Evolutionary conservation across 2,329 filamentous ascomycete genomes (phyloP).

Genomic region (Penicillium crustosum): DNA sequence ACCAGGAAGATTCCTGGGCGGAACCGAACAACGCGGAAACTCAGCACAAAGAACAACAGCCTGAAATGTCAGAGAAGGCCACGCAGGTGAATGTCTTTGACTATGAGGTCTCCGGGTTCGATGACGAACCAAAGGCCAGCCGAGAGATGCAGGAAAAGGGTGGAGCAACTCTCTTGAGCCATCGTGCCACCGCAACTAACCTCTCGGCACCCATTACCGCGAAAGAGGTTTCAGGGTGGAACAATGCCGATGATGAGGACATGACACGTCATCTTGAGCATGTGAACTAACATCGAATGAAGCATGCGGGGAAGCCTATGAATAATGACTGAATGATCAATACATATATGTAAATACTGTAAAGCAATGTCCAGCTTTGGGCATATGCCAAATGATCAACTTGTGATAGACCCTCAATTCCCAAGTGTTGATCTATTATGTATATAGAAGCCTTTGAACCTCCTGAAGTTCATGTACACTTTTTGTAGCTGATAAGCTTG

Average conservation of each 20-base stretch:
- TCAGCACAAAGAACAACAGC: not conserved
- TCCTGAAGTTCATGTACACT: not conserved
- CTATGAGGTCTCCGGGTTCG: slow-evolving; percentile 41
- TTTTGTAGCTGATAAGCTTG: slow-evolving; percentile 8
- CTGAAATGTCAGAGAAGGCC: slow-evolving; percentile 3
- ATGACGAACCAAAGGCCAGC: slow-evolving; percentile 27
- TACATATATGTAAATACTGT: slow-evolving; percentile 1
- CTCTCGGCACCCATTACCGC: slow-evolving; percentile 9
- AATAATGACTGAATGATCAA: slow-evolving; percentile 22
- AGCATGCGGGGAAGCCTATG: slow-evolving; percentile 8
- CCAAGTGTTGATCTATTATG: not conserved
- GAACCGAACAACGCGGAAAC: slow-evolving; percentile 1
- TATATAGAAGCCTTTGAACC: not conserved
- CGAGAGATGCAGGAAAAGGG: slow-evolving; percentile 45
- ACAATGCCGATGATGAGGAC: slow-evolving; percentile 10
- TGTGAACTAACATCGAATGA: slow-evolving; percentile 3
- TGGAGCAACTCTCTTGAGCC: slow-evolving; percentile 25
- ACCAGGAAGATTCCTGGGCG: slow-evolving; percentile 6
- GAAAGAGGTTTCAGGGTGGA: slow-evolving; percentile 13
- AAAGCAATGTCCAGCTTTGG: not conserved
- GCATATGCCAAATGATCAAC: too few species aligned
- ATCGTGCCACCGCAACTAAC: slow-evolving; percentile 8
- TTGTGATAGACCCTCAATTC: not conserved
- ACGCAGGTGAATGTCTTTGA: slow-evolving; percentile 40
- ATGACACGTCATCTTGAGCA: slow-evolving; percentile 18